These are phyloP conservation scores for Sporothrix dimorphospora DNA, from an alignment of 2,329 filamentous ascomycete species.

Conservation along the genomic window DNA sequence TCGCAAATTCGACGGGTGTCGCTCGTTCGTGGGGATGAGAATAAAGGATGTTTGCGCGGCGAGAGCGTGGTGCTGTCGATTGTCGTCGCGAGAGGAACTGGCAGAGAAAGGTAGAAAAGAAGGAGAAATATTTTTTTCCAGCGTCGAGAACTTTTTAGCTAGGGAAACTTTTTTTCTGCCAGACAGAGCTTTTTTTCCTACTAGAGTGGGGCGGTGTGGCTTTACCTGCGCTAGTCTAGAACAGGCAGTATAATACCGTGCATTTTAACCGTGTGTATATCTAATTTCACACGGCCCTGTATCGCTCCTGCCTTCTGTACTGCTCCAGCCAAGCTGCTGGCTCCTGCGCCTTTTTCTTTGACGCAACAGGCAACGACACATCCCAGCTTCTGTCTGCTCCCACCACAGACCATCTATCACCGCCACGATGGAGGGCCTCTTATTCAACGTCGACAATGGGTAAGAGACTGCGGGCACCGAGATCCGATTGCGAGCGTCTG, in stretches of 20 bases:
- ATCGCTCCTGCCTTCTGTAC: constrained; percentile 6
- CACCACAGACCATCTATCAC: constrained; percentile 25
- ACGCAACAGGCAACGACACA: constrained; percentile 30
- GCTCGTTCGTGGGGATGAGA: neutral
- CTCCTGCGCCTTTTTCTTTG: constrained; percentile 31
- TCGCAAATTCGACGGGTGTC: neutral
- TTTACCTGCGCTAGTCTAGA: constrained; percentile 27
- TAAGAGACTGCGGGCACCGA: constrained; percentile 48
- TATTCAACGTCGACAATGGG: constrained; percentile 95
- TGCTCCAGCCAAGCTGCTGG: constrained; percentile 17
- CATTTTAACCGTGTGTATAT: neutral
- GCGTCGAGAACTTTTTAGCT: constrained; percentile 27
- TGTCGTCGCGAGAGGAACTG: constrained; percentile 27
- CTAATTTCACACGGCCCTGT: neutral
- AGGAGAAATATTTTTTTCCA: constrained; percentile 33
- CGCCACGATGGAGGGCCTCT: constrained; percentile 79
- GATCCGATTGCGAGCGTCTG: neutral
- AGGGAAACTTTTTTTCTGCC: constrained; percentile 35
- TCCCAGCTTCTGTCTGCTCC: constrained; percentile 25
- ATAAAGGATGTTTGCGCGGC: constrained; percentile 14
- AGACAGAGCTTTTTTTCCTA: constrained; percentile 32
- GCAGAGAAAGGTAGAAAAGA: constrained; percentile 21
- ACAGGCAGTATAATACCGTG: neutral
- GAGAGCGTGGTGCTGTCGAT: constrained; percentile 20
- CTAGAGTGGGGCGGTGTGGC: constrained; percentile 31